Base-by-base conservation (phyloP, 2,329 filamentous ascomycete genomes). In the Trichoderma sp. region DNA sequence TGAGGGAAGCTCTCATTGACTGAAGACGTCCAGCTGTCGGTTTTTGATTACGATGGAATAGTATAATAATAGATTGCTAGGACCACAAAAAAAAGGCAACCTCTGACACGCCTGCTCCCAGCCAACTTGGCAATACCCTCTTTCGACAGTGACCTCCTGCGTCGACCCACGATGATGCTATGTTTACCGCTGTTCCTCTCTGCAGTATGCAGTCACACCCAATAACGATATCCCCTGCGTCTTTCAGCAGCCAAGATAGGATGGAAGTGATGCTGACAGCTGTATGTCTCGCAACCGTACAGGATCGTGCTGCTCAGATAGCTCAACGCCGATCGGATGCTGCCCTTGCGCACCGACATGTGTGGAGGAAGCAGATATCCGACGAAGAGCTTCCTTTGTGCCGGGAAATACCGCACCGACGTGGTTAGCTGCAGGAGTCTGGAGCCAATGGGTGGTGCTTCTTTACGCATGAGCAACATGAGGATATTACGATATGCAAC, bases 231-330 rank as follows among this genome's bases (percentile, higher is more conserved):
- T 64, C 32, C 59, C 53, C 67, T 64, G 53, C 37, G 29, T 4
- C 42, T 35, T 52, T 13, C 39, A 53, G n/a, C 25, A 19, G 35
- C n/a, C 37, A 25, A 22, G 39, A 34, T 68, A 34, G 67, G 67
- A 52, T 64, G 17, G 72, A 42, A 58, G 67, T 35, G 52, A 32
- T 48, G 57, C 64, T 69, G 69, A 69, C 69, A 68, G 54, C 68
- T 70, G 69, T 65, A 66, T 70, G 69, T 70, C 69, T 70, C 68
- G 69, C 68, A 60, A 63, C 53, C 57, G 64, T 67, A 67, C 59
- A 66, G 57, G 68, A 67, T 69, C 68, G 68, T 64, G 29, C 68
- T 59, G 61, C 61, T 68, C 56, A 48, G 37, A 65, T 45, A 37
- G 48, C 39, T 56, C 48, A 68, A 37, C 29, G 48, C 61, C 50